Evolutionary conservation across 2,329 filamentous ascomycete species (phyloP).

Genomic region (Pezicula neosporulosa): DNA sequence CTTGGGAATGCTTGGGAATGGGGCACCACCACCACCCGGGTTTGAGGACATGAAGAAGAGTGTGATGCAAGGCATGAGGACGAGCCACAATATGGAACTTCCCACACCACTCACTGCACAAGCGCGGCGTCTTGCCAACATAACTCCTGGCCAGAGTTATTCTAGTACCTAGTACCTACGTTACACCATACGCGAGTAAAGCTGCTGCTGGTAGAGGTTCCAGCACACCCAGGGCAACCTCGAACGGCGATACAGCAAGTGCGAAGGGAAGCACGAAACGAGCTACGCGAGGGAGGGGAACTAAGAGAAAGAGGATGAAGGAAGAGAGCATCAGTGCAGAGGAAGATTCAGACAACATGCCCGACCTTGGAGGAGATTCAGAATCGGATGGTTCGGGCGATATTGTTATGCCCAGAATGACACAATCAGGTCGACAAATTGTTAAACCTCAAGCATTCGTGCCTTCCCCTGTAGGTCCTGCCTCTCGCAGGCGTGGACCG

Average conservation of each 20-base stretch:
- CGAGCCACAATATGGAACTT: constrained; percentile 29
- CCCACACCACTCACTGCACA: constrained; percentile 12
- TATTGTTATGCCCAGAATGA: constrained; percentile 58
- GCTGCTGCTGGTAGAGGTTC: constrained; percentile 9
- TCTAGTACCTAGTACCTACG: constrained; percentile 10
- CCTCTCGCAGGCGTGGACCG: constrained; percentile 33
- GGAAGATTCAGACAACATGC: constrained; percentile 29
- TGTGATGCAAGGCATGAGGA: constrained; percentile 31
- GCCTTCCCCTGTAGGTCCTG: constrained; percentile 44
- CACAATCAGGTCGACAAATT: constrained; percentile 72
- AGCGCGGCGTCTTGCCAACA: neutral
- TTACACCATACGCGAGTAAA: constrained; percentile 18
- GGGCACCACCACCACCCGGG: constrained; percentile 16
- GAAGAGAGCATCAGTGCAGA: constrained; percentile 23
- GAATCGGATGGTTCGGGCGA: constrained; percentile 33
- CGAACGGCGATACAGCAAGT: constrained; percentile 1
- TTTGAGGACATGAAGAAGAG: constrained; percentile 31
- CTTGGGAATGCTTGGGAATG: constrained; percentile 6
- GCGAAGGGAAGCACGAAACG: constrained; percentile 11
- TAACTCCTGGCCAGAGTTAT: neutral
- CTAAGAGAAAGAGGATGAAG: constrained; percentile 27
- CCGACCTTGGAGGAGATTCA: constrained; percentile 31
- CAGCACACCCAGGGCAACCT: neutral
- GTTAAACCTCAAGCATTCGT: constrained; percentile 63
- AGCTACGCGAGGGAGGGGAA: constrained; percentile 4